Conservation (phyloP, 2,329 filamentous ascomycete genomes). For the Epichloe typhina region DNA sequence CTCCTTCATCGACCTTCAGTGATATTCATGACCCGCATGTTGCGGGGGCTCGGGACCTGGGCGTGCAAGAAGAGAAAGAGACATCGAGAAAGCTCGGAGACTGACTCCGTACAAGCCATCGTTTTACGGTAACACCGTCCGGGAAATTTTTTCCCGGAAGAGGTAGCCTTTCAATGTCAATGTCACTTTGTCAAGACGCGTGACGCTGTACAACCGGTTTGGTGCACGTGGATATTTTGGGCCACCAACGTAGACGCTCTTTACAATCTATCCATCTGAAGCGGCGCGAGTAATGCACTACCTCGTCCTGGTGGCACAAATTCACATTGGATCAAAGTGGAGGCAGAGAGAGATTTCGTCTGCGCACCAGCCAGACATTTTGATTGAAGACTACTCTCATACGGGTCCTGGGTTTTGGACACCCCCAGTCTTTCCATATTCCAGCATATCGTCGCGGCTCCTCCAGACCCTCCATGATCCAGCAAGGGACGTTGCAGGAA, state of each 20-base stretch:
- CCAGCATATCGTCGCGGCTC: neutral
- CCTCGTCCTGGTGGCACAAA: neutral
- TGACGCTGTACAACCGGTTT: neutral
- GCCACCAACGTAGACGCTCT: neutral
- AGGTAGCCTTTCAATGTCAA: neutral
- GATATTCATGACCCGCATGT: neutral
- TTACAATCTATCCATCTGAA: too few relatives aligned
- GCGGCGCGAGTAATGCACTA: neutral
- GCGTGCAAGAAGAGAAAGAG: neutral
- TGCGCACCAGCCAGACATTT: slow-evolving; percentile 1
- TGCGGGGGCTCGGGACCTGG: neutral
- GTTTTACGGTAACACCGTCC: neutral
- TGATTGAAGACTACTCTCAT: neutral
- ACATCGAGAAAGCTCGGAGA: neutral
- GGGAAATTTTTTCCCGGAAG: neutral
- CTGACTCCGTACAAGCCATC: neutral
- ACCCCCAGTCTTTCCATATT: neutral
- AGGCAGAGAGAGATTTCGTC: neutral
- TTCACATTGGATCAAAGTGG: neutral
- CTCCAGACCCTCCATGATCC: neutral
- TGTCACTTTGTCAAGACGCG: neutral
- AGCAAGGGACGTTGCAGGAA: too few relatives aligned
- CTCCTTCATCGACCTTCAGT: neutral
- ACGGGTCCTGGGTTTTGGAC: neutral
- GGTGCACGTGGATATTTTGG: neutral